Evolutionary conservation across 805 yeast species (phyloP).

Genomic region (Komagataella populi): DNA sequence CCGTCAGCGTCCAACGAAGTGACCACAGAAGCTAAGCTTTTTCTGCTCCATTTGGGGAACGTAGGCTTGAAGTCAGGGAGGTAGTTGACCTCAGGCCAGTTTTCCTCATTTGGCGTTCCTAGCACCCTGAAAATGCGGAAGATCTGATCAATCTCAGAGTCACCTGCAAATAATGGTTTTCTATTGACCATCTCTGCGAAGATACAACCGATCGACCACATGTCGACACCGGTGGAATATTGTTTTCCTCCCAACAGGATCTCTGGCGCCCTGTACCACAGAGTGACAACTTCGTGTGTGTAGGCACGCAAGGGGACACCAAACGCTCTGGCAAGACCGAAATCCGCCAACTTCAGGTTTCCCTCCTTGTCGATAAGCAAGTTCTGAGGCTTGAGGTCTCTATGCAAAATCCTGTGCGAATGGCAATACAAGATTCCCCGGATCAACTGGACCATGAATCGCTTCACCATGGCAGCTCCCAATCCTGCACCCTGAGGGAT

Average conservation of each 20-base stretch:
- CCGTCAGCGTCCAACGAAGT: slow-evolving; percentile 73
- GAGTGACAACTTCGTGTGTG: slow-evolving; percentile 94
- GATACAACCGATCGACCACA: slow-evolving; percentile 98
- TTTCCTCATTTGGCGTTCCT: slow-evolving; percentile 89
- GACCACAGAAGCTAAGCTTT: slow-evolving; percentile 54
- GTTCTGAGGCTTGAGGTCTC: slow-evolving; percentile 95
- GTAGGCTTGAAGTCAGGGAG: slow-evolving; percentile 90
- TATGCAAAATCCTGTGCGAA: slow-evolving; percentile 84
- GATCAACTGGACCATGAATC: slow-evolving; percentile 84
- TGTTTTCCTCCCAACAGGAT: slow-evolving; percentile 92
- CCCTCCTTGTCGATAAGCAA: slow-evolving; percentile 92
- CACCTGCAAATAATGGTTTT: slow-evolving; percentile 92
- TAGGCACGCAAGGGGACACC: slow-evolving; percentile 96
- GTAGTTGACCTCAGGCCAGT: slow-evolving; percentile 89
- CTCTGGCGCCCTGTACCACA: slow-evolving; percentile 98
- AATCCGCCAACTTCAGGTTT: slow-evolving; percentile 79
- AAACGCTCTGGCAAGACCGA: slow-evolving; percentile 93
- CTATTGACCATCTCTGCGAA: slow-evolving; percentile 97
- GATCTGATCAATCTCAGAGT: slow-evolving; percentile 94
- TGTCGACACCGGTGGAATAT: slow-evolving; percentile 95
- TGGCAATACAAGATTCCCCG: slow-evolving; percentile 91
- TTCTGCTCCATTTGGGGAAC: slow-evolving; percentile 81
- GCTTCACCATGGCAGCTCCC: slow-evolving; percentile 81
- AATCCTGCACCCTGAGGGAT: slow-evolving; percentile 85
- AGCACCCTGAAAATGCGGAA: slow-evolving; percentile 82